Evolutionary conservation across 257 asterid species (phyloP), one percentile per base, ranked within the genome.

Genomic region (Solanum gracilifrons): DNA sequence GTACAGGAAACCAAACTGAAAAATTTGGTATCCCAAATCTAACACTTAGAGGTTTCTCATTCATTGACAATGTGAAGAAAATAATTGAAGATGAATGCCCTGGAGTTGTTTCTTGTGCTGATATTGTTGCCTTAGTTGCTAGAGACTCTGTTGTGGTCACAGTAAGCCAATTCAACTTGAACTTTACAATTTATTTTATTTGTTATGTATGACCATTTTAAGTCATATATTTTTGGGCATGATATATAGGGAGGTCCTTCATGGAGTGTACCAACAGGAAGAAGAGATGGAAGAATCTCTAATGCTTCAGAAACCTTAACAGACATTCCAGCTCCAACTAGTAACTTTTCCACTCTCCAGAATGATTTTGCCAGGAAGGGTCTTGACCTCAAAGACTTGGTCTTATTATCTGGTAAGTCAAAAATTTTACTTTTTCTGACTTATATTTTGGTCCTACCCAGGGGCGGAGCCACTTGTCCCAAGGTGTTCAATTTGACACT

Each of bases 251-350:
- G 95, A 29, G 89, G 95, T 5, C 95, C 95, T 23, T 90, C 71
- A 31, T 93, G 92, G 94, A 91, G 86, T 83, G 94, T 93, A 31
- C 92, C 95, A 32, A 92, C 93, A 7, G 95, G 94, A 43, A 91
- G 93, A 62, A 89, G 92, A 85, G 94, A 92, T 84, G 93, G 94
- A 25, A 87, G 84, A 83, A 84, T 91, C 21, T 93, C 94, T 68
- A 88, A 84, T 82, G 90, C 87, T 7, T 88, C 92, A 4, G 94
- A 93, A 86, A 91, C 93, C 12, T 60, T 51, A 39, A 58, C 92
- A 18, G 90, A 91, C 87, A 87, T 93, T 66, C 94, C 93, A 74
- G 89, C 94, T 32, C 94, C 94, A 58, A 25, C 9, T 3, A 85
- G 90, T 85, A 91, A 89, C 91, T 88, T 93, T 15, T 39, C 95